These are phyloP conservation scores for Cladosporium cucumerinum DNA, from an alignment of 2,329 filamentous ascomycete genomes.

Conservation along the genomic window DNA sequence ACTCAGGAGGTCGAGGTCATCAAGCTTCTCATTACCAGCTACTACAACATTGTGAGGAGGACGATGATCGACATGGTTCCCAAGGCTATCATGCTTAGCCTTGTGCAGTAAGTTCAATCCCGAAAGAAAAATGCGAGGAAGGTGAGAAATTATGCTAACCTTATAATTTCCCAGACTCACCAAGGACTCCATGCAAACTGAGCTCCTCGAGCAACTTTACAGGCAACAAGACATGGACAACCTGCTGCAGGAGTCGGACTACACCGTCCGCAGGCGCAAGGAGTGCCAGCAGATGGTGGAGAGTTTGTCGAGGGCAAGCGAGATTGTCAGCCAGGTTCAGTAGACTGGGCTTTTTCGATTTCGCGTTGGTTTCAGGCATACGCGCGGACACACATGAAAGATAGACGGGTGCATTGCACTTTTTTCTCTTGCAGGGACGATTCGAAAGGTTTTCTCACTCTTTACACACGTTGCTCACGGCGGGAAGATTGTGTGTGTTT, in stretches of 20 bases:
- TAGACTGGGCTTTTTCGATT: constrained; percentile 30
- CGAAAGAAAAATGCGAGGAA: not conserved
- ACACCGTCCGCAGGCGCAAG: constrained; percentile 89
- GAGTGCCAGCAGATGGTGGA: constrained; percentile 99
- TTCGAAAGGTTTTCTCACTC: not conserved
- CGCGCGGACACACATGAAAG: not conserved
- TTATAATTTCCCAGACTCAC: constrained; percentile 62
- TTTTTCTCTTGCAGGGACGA: not conserved
- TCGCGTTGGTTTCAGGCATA: not conserved
- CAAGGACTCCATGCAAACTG: constrained; percentile 97
- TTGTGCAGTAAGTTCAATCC: constrained; percentile 75
- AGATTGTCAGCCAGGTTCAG: constrained; percentile 84
- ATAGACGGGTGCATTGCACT: constrained; percentile 4
- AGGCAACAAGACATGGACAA: constrained; percentile 85
- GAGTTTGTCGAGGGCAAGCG: constrained; percentile 79
- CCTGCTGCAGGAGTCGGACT: constrained; percentile 95
- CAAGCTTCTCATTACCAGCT: constrained; percentile 92
- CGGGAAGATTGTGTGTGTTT: not conserved
- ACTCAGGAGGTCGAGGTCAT: constrained; percentile 97
- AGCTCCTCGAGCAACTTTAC: constrained; percentile 97
- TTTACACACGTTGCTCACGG: not conserved
- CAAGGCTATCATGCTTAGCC: constrained; percentile 96
- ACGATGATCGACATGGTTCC: constrained; percentile 99
- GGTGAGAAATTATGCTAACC: not conserved
- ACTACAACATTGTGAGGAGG: constrained; percentile 96